Evolutionary conservation across 176 grass and related monocot species (phyloP).

Genomic region (Melocanna baccifera): DNA sequence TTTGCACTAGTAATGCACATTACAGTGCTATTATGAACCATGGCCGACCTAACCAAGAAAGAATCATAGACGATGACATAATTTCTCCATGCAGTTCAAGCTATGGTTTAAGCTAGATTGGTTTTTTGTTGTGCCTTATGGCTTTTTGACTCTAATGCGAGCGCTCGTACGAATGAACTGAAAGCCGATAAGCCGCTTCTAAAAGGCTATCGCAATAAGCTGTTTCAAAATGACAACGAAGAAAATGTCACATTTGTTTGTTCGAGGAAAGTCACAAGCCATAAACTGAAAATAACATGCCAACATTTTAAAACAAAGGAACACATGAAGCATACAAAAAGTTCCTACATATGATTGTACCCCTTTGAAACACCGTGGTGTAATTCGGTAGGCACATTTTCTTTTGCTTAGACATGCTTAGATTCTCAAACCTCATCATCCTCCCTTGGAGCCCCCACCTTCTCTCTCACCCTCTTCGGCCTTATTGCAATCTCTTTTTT

Average conservation of each 20-base stretch:
- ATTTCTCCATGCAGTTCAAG: background rate
- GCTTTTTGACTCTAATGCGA: no score
- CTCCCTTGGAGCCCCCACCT: background rate
- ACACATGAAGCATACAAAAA: conserved; percentile 33
- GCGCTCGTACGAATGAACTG: no score
- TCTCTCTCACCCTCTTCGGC: background rate
- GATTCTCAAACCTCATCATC: conserved; percentile 43
- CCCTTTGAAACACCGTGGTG: conserved; percentile 18
- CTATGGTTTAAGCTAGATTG: background rate
- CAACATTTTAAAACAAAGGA: background rate
- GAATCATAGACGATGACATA: background rate
- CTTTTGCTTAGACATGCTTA: conserved; percentile 23
- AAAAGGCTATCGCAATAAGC: no score
- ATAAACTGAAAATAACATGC: no score
- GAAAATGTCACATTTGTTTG: no score
- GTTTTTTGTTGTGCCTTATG: no score
- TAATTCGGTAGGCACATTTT: conserved; percentile 29
- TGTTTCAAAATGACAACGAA: no score
- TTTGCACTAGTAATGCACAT: background rate
- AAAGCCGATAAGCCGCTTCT: no score
- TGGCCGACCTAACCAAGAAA: background rate
- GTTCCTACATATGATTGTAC: background rate
- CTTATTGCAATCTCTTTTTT: background rate
- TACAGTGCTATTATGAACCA: background rate
- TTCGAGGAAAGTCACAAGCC: no score